phyloP scores from a whole-genome alignment of 2,329 filamentous ascomycete genomes.

The Ilyonectria robusta region DNA sequence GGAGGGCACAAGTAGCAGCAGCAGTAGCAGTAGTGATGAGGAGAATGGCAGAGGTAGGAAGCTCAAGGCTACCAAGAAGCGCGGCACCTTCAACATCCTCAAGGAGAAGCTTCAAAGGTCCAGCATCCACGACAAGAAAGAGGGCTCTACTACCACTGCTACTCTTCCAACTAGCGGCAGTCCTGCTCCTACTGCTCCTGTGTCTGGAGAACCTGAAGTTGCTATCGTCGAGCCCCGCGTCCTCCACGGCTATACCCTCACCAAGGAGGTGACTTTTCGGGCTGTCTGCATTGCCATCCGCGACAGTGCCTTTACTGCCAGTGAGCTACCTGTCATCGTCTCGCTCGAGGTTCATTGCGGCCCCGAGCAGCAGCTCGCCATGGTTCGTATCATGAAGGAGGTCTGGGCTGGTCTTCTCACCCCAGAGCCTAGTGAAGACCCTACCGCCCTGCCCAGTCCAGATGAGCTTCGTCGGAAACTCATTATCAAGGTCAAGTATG shows the following conservation, averaged over 20 bases:
- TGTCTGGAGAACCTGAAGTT: slow-evolving; percentile 44
- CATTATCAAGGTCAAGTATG: slow-evolving; percentile 85
- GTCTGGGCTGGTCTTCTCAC: slow-evolving; percentile 84
- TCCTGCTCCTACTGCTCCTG: slow-evolving; percentile 22
- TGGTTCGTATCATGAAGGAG: slow-evolving; percentile 93
- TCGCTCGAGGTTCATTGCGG: slow-evolving; percentile 93
- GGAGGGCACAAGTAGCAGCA: slow-evolving; percentile 59
- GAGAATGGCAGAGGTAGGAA: slow-evolving; percentile 63
- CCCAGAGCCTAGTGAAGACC: slow-evolving; percentile 63
- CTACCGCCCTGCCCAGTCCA: slow-evolving; percentile 74
- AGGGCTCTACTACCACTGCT: slow-evolving; percentile 18
- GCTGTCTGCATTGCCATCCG: slow-evolving; percentile 86
- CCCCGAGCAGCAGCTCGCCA: slow-evolving; percentile 85
- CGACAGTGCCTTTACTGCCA: slow-evolving; percentile 81
- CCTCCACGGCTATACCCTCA: slow-evolving; percentile 90
- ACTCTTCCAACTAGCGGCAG: slow-evolving; percentile 1
- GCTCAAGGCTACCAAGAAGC: slow-evolving; percentile 69
- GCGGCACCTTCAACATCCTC: slow-evolving; percentile 72
- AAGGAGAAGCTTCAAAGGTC: slow-evolving; percentile 70
- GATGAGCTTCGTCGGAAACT: slow-evolving; percentile 82
- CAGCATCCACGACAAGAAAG: slow-evolving; percentile 57
- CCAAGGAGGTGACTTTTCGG: slow-evolving; percentile 88
- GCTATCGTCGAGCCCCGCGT: slow-evolving; percentile 78
- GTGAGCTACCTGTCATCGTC: slow-evolving; percentile 89
- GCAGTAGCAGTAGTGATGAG: slow-evolving; percentile 64